Conservation (phyloP, 345 rosid species). For the Citrus reticulata region DNA sequence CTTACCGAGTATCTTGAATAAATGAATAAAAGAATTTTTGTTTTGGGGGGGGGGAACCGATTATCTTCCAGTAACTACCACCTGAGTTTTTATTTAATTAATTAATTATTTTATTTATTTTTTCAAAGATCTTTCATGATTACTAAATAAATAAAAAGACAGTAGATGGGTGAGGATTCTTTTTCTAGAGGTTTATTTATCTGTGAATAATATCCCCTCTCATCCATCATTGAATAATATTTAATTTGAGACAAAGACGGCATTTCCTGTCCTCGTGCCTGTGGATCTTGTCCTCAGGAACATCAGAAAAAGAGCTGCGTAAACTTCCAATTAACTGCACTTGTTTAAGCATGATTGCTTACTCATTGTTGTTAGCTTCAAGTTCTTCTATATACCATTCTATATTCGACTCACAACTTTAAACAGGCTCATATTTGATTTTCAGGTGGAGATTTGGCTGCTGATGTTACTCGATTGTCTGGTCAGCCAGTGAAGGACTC, state of each 20-base stretch:
- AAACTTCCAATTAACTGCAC: background rate
- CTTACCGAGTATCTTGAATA: background rate
- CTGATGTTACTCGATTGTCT: conserved; percentile 61
- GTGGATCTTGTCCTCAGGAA: background rate
- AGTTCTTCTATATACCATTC: background rate
- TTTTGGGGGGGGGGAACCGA: too few species aligned
- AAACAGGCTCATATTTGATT: background rate
- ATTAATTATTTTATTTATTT: too few species aligned
- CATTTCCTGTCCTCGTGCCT: background rate
- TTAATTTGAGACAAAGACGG: background rate
- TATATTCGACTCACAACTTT: background rate
- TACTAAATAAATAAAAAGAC: background rate
- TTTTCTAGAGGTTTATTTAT: background rate
- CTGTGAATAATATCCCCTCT: background rate
- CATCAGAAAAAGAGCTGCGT: background rate
- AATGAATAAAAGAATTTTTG: background rate
- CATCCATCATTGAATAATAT: background rate
- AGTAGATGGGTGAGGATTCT: background rate
- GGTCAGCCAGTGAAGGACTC: conserved; percentile 81
- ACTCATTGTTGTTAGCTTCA: background rate
- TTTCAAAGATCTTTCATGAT: background rate
- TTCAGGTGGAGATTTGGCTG: conserved; percentile 82
- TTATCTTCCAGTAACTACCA: too few species aligned
- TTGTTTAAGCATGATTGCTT: background rate
- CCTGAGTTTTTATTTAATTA: background rate